Base-by-base conservation (phyloP, 2,329 filamentous ascomycete species). In the Eutypa lata region DNA sequence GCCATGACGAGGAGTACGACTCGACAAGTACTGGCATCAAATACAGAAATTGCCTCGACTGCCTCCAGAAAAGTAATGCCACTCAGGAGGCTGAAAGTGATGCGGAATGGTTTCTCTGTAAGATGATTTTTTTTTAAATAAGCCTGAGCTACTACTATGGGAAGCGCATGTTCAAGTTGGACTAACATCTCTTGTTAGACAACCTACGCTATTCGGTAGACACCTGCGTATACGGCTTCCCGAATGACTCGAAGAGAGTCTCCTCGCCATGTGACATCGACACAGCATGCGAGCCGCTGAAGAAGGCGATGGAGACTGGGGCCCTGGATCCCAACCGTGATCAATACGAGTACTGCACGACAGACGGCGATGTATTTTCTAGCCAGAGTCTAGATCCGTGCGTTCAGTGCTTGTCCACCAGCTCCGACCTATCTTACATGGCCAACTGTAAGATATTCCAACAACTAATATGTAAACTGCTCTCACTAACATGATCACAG, bases 171-270 rank as follows among this genome's bases (percentile, higher is more conserved):
- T 14, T 14, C 6, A 16, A 16, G 6, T 18, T 6, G 33, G 33
- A 53, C 65, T 66, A 57, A 65, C 59, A 10, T 3, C 4, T 31
- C 3, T 35, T n/a, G 24, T 4, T 45, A 80, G 78, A 81, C 54
- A 82, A 81, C 46, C 35, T 81, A 0, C 71, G 78, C 37, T 81
- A 76, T 46, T 64, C 77, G 0, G 64, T 80, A 3, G 72, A 75
- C 28, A 71, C 73, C 0, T 82, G 79, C 49, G 64, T 81, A 1
- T 82, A 69, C 21, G 60, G 69, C 1, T 70, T 68, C 1, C 70
- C 69, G 0, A 58, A 63, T 0, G 58, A 64, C 0, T 64, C 67
- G 0, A 64, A 65, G 1, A 58, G 63, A 18, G 65, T 73, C 37
- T 75, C 76, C 0, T 68, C 70, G 0, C 73, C 76, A 0, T 82